phyloP scores from a whole-genome alignment of 2,329 filamentous ascomycete genomes.

The Aspergillus flavus region DNA sequence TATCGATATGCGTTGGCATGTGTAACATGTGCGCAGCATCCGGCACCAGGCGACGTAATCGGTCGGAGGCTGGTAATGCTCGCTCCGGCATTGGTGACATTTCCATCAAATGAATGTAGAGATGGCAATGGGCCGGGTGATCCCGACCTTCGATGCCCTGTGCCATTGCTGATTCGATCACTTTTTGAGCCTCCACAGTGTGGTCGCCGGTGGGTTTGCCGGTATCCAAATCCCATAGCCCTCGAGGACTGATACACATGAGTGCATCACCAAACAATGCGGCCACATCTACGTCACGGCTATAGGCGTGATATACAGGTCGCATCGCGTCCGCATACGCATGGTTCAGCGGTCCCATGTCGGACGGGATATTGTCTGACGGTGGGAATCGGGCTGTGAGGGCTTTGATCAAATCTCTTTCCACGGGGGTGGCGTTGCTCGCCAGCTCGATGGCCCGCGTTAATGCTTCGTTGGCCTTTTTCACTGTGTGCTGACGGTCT shows the following conservation, averaged over 20 bases:
- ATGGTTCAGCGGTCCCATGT: constrained; percentile 56
- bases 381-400: constrained; percentile 55
- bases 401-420: constrained; percentile 59
- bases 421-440: constrained; percentile 49
- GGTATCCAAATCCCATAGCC: constrained; percentile 61
- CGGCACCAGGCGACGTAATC: constrained; percentile 64
- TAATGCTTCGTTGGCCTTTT: constrained; percentile 47
- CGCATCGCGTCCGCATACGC: constrained; percentile 64
- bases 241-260: constrained; percentile 67
- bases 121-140: constrained; percentile 71
- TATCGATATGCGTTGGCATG: constrained; percentile 77
- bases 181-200: constrained; percentile 51
- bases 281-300: constrained; percentile 62
- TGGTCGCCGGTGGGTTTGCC: constrained; percentile 51
- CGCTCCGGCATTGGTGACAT: constrained; percentile 68
- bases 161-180: constrained; percentile 62
- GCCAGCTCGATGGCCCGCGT: constrained; percentile 44
- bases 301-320: constrained; percentile 52
- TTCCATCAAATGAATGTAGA: constrained; percentile 77
- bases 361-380: constrained; percentile 39
- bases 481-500: constrained; percentile 56
- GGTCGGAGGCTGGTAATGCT: constrained; percentile 63
- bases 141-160: constrained; percentile 46
- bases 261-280: constrained; percentile 64
- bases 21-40: constrained; percentile 71